These are phyloP conservation scores for Cyberlindnera maritima DNA, from an alignment of 805 yeast species.

Conservation along the genomic window DNA sequence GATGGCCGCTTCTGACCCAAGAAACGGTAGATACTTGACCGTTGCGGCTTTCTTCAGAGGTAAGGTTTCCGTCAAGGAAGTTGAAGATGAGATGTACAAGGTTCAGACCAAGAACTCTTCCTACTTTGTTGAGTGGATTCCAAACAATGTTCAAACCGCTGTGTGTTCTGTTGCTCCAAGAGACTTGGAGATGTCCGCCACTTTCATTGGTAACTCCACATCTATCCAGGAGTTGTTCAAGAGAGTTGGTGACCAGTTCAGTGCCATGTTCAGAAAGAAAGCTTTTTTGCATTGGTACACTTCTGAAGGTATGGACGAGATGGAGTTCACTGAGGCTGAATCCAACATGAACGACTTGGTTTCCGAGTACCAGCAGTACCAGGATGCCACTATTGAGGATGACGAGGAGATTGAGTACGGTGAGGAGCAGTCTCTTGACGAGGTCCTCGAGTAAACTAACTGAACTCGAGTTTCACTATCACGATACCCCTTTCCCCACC, in stretches of 20 bases:
- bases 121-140: conserved; percentile 99
- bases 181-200: conserved; percentile 89
- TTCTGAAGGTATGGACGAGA: conserved; percentile 99
- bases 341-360: conserved; percentile 97
- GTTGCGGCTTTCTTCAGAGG: conserved; percentile 97
- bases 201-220: conserved; percentile 95
- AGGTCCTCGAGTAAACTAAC: conserved; percentile 28
- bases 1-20: conserved; percentile 99
- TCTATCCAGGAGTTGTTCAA: conserved; percentile 99
- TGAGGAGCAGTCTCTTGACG: conserved; percentile 30
- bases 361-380: conserved; percentile 95
- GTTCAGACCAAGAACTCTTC: conserved; percentile 93
- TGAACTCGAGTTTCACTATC: not conserved
- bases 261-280: conserved; percentile 97
- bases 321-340: conserved; percentile 98
- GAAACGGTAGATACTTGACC: conserved; percentile 97
- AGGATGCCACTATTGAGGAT: conserved; percentile 85
- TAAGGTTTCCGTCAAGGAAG: conserved; percentile 97
- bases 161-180: conserved; percentile 93
- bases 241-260: conserved; percentile 94
- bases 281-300: conserved; percentile 99
- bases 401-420: conserved; percentile 45
- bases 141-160: conserved; percentile 99
- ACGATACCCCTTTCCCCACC: conserved; percentile 9
- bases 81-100: conserved; percentile 90